Evolutionary conservation across 2,329 filamentous ascomycete genomes (phyloP).

Genomic region (Fusarium sp.): DNA sequence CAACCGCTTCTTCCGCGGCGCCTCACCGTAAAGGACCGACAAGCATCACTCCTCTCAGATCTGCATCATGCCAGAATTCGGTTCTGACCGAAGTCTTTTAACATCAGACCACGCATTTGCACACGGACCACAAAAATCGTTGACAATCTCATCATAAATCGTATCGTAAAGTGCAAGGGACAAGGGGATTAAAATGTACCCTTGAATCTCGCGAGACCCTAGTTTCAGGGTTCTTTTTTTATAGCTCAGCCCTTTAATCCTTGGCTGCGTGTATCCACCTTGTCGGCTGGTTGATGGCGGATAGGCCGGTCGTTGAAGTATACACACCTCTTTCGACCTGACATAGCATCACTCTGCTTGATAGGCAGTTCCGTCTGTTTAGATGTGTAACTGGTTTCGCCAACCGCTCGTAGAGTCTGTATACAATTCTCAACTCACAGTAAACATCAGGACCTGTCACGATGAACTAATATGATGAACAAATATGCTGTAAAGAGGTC

Average conservation of each 20-base stretch:
- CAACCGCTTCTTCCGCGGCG: background rate
- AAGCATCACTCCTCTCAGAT: background rate
- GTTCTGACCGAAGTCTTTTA: background rate
- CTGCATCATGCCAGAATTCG: slow-evolving; percentile 16
- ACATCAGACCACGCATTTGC: slow-evolving; percentile 18
- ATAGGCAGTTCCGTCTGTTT: background rate
- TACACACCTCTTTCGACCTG: slow-evolving; percentile 20
- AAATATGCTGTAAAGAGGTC: slow-evolving; percentile 21
- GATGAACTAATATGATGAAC: too few relatives aligned
- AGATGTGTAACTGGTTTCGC: too few relatives aligned
- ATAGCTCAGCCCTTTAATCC: slow-evolving; percentile 27
- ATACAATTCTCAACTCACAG: background rate
- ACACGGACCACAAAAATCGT: slow-evolving; percentile 13
- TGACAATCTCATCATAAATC: slow-evolving; percentile 10
- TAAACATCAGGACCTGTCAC: background rate
- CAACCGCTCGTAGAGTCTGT: too few relatives aligned
- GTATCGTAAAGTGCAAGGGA: background rate
- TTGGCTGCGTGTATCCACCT: slow-evolving; percentile 23
- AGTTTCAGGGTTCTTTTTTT: slow-evolving; percentile 8
- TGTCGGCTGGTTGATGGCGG: slow-evolving; percentile 3
- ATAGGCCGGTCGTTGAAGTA: background rate
- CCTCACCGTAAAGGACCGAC: slow-evolving; percentile 3
- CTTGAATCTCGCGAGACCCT: background rate
- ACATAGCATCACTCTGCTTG: slow-evolving; percentile 1
- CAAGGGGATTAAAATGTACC: background rate